Evolutionary conservation across 495 filamentous ascomycete genomes (phyloP), one percentile per base, ranked within the genome.

Genomic region (Cairneyella variabilis): DNA sequence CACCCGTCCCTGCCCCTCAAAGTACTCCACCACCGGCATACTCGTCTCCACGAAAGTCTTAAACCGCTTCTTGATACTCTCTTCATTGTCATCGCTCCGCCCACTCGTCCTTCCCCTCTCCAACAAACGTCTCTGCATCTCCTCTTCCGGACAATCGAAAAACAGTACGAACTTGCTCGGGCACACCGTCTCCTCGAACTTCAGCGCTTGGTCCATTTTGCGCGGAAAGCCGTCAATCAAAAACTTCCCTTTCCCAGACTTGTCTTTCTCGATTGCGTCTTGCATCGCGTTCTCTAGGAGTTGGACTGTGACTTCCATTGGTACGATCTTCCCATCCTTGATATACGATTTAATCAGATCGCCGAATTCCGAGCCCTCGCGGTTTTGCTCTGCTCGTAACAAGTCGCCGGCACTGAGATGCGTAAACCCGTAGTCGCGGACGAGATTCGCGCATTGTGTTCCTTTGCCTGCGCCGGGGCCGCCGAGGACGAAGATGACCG

Each of bases 271-370:
- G 9, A 91, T 76, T 0, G 72, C 71, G 3, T 80, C 82, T 49
- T 75, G 80, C 88, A 98, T 97, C 7, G 91, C 88, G 66, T 95
- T 91, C 69, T 96, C 93, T 3, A 98, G 79, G 14, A 98, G 68
- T 23, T 86, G 83, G 32, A 98, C 85, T n/a, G 93, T 98, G 18
- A 98, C 90, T 65, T 97, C 92, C 92, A 96, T 96, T 9, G 93
- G 93, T 57, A 98, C 93, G 69, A 98, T 98, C 60, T 82, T 84
- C 55, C 93, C 93, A 65, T 98, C 85, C 32, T 81, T 82, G 76
- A 98, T 98, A 75, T 91, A 90, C 41, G 82, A 74, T 53, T 83
- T 84, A 78, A 98, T 98, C 69, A 97, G 76, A 27, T 85, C 77
- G 64, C 93, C 93, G 69, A 95, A 96, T 66, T 96, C 77, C 58